A percentile compares a stretch with the other conserved stretches of the same genome.
Conservation (phyloP, 768 basidiomycete genomes). For the Kwoniella sp. region DNA sequence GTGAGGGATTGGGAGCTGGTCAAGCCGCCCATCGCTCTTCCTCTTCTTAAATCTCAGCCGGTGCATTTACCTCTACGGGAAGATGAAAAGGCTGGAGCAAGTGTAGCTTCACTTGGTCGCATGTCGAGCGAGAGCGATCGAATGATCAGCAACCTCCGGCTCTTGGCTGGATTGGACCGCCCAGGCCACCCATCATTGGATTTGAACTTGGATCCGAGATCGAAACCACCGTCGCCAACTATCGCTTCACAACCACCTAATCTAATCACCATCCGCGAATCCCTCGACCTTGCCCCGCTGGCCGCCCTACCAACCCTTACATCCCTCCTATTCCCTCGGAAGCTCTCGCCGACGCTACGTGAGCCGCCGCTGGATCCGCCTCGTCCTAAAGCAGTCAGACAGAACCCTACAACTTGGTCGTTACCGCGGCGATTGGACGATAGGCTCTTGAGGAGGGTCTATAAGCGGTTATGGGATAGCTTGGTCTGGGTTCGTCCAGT, state of each 20-base stretch:
- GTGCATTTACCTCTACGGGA: not conserved
- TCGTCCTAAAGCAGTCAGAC: constrained; percentile 25
- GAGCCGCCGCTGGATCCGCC: constrained; percentile 23
- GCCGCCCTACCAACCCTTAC: not conserved
- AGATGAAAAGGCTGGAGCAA: constrained; percentile 28
- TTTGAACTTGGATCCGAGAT: no score
- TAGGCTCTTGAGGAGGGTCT: constrained; percentile 29
- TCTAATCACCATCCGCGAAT: not conserved
- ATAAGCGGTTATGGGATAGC: constrained; percentile 34
- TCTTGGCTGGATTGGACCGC: not conserved
- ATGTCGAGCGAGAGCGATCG: not conserved
- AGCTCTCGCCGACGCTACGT: not conserved
- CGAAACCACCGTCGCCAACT: not conserved
- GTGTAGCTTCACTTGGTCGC: no score
- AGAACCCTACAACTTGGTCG: constrained; percentile 39
- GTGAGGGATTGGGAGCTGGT: constrained; percentile 24
- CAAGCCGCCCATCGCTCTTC: constrained; percentile 31
- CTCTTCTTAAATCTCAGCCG: no score
- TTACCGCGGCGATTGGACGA: constrained; percentile 14
- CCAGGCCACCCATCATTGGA: not conserved
- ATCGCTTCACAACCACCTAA: not conserved
- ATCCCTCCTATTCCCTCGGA: constrained; percentile 27
- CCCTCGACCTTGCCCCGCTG: not conserved
- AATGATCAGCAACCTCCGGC: constrained; percentile 16
- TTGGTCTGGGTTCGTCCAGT: constrained; percentile 32